These are phyloP conservation scores for Neoboletus subvelutipes DNA, from an alignment of 768 basidiomycete species.

Conservation along the genomic window DNA sequence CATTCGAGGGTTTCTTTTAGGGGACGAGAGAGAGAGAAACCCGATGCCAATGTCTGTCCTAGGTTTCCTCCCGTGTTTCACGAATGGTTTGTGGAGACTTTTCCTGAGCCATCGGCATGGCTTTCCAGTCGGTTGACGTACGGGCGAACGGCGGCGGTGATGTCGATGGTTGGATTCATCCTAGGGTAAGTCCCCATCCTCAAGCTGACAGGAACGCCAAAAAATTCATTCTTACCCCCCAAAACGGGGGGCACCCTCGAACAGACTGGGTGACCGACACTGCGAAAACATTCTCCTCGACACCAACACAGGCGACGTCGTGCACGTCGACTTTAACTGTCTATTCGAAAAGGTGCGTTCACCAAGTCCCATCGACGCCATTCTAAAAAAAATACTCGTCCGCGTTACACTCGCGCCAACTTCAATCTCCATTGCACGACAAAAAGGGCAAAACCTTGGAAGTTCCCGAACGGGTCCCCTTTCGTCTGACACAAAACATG, in stretches of 20 bases:
- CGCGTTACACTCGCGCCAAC: neutral
- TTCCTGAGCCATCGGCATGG: conserved; percentile 97
- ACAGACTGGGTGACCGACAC: conserved; percentile 95
- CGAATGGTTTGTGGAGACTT: conserved; percentile 96
- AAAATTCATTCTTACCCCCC: neutral
- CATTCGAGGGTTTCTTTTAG: neutral
- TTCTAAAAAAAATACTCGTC: too few relatives aligned
- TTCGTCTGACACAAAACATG: conserved; percentile 91
- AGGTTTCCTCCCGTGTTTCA: conserved; percentile 88
- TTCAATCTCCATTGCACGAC: neutral
- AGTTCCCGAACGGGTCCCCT: conserved; percentile 89
- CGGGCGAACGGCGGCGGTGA: conserved; percentile 88
- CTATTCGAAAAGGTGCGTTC: conserved; percentile 86
- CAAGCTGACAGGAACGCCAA: too few relatives aligned
- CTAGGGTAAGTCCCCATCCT: conserved; percentile 60
- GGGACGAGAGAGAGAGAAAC: too few relatives aligned
- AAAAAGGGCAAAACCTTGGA: conserved; percentile 75
- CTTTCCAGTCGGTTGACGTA: conserved; percentile 84
- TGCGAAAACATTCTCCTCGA: conserved; percentile 96
- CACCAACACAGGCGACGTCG: conserved; percentile 79
- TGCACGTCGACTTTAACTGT: conserved; percentile 98
- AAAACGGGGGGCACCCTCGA: neutral
- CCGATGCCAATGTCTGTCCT: neutral
- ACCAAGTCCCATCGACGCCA: too few relatives aligned
- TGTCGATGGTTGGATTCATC: conserved; percentile 98